phyloP scores from a whole-genome alignment of 257 asterid species.

The Primulina eburnea region DNA sequence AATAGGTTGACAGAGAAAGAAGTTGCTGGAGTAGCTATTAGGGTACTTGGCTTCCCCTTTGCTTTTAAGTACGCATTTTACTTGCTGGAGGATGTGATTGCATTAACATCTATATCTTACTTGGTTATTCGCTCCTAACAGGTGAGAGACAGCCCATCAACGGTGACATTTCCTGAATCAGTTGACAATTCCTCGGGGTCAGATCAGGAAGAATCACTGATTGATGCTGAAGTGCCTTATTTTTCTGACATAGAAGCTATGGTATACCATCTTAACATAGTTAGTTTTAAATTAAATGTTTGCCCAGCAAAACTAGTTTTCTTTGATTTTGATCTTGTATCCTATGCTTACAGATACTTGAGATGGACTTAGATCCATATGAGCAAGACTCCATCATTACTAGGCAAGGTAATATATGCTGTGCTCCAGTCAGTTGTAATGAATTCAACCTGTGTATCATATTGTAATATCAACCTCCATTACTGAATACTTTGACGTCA shows the following conservation, averaged over 20 bases:
- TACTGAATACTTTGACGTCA: slow-evolving; percentile 5
- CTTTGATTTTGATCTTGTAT: slow-evolving; percentile 22
- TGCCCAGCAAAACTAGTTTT: not conserved
- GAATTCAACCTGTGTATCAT: slow-evolving; percentile 8
- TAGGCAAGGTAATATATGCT: slow-evolving; percentile 50
- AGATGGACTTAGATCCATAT: slow-evolving; percentile 83
- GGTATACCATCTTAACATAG: slow-evolving; percentile 48
- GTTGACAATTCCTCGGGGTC: slow-evolving; percentile 44
- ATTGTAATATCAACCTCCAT: slow-evolving; percentile 3
- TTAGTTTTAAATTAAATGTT: slow-evolving; percentile 18
- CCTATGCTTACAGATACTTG: slow-evolving; percentile 68
- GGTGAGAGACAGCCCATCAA: slow-evolving; percentile 44
- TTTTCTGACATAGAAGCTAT: slow-evolving; percentile 94
- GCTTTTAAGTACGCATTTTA: slow-evolving; percentile 7
- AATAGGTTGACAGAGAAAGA: slow-evolving; percentile 41
- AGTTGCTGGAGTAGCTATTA: slow-evolving; percentile 39
- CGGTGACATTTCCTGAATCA: slow-evolving; percentile 41
- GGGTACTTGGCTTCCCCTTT: slow-evolving; percentile 31
- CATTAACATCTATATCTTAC: slow-evolving; percentile 15
- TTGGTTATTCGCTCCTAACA: slow-evolving; percentile 30
- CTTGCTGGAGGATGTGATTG: slow-evolving; percentile 21
- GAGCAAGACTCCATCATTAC: slow-evolving; percentile 50
- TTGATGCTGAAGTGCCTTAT: slow-evolving; percentile 85
- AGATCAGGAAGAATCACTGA: slow-evolving; percentile 57
- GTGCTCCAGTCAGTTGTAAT: slow-evolving; percentile 21